Base-by-base conservation (phyloP, 257 asterid genomes). In the Penstemon newberryi region DNA sequence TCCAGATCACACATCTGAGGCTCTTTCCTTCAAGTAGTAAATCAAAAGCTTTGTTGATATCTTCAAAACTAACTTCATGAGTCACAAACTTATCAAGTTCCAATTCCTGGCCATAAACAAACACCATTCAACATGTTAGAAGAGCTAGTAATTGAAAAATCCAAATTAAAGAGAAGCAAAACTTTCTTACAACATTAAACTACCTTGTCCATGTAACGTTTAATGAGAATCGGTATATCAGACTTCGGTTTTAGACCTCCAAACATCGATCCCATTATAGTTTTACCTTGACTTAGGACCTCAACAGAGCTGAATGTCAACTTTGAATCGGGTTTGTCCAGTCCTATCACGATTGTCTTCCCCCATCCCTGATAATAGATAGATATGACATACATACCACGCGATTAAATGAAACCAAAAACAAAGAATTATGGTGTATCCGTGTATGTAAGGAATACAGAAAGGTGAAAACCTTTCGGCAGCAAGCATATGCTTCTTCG, bases 1-100 rank as follows among this genome's bases (percentile, higher is more conserved):
- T 89, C 96, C 98, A 92, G 47, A 92, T 89, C 73, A 92, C 91
- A 73, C 96, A 87, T 42, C 90, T 83, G 39, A 92, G 83, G 81
- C 96, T 77, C 80, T 86, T 84, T 5, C 95, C 95, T 71, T 83
- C 71, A 37, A 84, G 11, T 47, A 92, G 86, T 8, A 92, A 73
- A 25, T 92, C 89, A 3, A 92, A 84, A 46, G 98, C 96, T 77
- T 76, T 78, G 77, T 89, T 85, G 53, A 91, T 89, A 12, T 91
- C 92, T 56, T 83, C 77, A 47, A 89, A 83, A 15, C 75, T 67
- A 64, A 91, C 80, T 75, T 89, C 98, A 51, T 89, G 96, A 0
- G 98, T 87, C 77, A 89, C 96, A 66, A 87, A 91, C 70, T 89
- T 83, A 56, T 89, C 94, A 25, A 91, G 77, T 42, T 85, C 84